Evolutionary conservation across 208 protist species (phyloP), one percentile per base, ranked within the genome.

Genomic region (Phytomonas francai): DNA sequence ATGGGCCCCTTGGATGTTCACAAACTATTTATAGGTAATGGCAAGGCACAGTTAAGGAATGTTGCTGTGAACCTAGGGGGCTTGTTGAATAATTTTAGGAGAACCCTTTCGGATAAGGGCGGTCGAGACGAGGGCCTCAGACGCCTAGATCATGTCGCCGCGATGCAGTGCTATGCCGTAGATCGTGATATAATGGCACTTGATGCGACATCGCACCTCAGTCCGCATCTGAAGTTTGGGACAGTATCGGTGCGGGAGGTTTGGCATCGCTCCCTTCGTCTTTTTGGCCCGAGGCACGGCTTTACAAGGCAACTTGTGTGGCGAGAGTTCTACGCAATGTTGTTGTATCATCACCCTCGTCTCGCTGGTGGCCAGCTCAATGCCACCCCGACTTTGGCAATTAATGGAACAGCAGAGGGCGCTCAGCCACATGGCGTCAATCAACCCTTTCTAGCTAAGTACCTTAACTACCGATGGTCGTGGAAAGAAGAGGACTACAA

Each of bases 171-270:
- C 5, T 93, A 93, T 64, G 74, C 45, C 9, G 63, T 65, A 16
- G 71, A 68, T 3, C 84, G 84, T 16, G 72, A 93, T 59, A 62
- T 78, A 51, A 83, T 93, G 39, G 71, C 77, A 0, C 71, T 65
- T 22, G 84, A 93, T 63, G 27, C 72, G 30, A 93, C 87, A 2
- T 85, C 83, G 65, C 84, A 88, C 69, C 72, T 89, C 3, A 91
- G 84, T 67, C 83, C 87, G 22, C 82, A 91, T 67, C 36, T 93
- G 45, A 93, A 93, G 72, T 93, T 89, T 72, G 87, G 87, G 57
- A 86, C 81, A 12, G 74, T 93, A 16, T 89, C 83, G 19, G 70
- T 79, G 27, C 82, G 87, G 8, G 87, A 93, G 71, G 78, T 73
- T 31, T 90, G 81, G 80, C 65, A 83, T 19, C 31, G 65, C 6